Base-by-base conservation (phyloP, 768 basidiomycete species). In the Xerocomus spinulosus region DNA sequence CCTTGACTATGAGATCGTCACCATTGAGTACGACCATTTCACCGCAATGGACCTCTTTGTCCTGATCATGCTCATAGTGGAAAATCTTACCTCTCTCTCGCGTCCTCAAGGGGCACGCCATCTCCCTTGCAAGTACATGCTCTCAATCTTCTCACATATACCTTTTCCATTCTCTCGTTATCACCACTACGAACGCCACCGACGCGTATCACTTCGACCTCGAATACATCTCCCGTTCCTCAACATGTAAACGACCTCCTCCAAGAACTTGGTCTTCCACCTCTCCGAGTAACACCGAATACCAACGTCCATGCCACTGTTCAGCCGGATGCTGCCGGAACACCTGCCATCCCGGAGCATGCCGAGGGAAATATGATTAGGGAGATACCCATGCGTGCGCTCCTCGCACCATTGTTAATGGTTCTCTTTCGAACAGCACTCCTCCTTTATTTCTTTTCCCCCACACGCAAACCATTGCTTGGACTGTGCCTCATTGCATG, bases 401-500 rank as follows among this genome's bases (percentile, higher is more conserved):
- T 88, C 5, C 57, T 88, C 34, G 73, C 79, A n/a, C 83, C 87
- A 0, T 60, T 87, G 13, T 55, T 82, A 45, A 76, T 88, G 74
- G 74, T 88, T n/a, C 47, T 78, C 7, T 72, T 88, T 57, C 82
- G 87, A 44, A 85, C 82, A 4, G 56, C 78, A 12, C 71, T 89
- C 12, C 69, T 89, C 24, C 71, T 89, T 3, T 89, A 88, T 64
- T 87, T 89, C 63, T 82, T 89, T 57, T 82, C 83, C 4, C 87
- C 87, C 0, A 76, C 83, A 7, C 75, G 83, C 54, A 85, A 85
- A 46, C 87, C 87, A 5, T 61, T 88, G 17, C 77, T 88, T 49
- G 83, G 80, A 29, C 54, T 85, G 32, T 67, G 87, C 48, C 74
- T 89, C 25, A 66, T 82, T 20, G 77, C 73, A 2, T 88, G 84